Evolutionary conservation across 2,329 filamentous ascomycete genomes (phyloP).

Genomic region (Byssothecium circinans): DNA sequence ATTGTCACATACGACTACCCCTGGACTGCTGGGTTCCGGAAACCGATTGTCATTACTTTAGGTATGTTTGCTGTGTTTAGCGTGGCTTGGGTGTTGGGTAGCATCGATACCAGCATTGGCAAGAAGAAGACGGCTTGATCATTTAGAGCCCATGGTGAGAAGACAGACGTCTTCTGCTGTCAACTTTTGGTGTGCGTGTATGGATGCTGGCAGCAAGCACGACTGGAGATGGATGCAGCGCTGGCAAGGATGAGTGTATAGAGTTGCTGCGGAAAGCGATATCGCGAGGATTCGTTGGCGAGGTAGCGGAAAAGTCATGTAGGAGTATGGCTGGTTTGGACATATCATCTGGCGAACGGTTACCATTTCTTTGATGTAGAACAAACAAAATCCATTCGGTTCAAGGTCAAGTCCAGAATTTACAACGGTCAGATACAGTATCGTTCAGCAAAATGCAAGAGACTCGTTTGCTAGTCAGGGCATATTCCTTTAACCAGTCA

Average conservation of each 20-base stretch:
- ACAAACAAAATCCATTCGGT: constrained; percentile 3
- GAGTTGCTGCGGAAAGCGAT: neutral
- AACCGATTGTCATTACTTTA: constrained; percentile 79
- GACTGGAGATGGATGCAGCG: neutral
- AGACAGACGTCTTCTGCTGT: neutral
- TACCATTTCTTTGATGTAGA: constrained; percentile 10
- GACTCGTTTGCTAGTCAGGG: too few species aligned
- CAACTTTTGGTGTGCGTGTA: neutral
- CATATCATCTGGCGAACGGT: neutral
- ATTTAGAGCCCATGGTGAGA: neutral
- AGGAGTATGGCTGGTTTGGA: constrained; percentile 4
- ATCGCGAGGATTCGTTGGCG: neutral
- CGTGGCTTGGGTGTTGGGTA: constrained; percentile 72
- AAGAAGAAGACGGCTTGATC: constrained; percentile 50
- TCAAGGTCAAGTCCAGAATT: neutral
- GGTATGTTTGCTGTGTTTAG: constrained; percentile 75
- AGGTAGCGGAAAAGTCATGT: constrained; percentile 5
- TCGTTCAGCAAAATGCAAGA: too few species aligned
- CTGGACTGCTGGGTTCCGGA: constrained; percentile 72
- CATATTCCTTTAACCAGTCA: too few species aligned
- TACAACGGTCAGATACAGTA: too few species aligned
- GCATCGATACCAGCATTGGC: constrained; percentile 79
- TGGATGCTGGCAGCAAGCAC: neutral
- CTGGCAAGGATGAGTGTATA: neutral
- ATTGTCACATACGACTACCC: constrained; percentile 89